A percentile compares a stretch with the other conserved stretches of the same genome.
Evolutionary conservation across 2,329 filamentous ascomycete genomes (phyloP).

Genomic region (Colletotrichum truncatum): DNA sequence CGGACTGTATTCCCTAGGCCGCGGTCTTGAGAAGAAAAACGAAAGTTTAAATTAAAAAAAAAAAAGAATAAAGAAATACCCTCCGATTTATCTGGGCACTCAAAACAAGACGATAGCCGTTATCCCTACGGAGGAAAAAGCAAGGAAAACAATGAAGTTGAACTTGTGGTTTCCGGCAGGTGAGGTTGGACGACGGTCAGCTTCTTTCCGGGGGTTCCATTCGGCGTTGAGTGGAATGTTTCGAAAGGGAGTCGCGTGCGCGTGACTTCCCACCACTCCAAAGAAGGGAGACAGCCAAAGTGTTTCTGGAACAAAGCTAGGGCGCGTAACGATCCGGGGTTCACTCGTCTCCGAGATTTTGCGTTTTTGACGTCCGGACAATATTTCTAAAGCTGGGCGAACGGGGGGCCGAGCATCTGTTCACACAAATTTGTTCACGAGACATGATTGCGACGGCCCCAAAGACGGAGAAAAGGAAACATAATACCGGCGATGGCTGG

Average conservation of each 20-base stretch:
- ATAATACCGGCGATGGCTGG: background rate
- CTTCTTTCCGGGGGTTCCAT: background rate
- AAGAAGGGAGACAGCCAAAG: background rate
- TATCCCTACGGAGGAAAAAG: too few species aligned
- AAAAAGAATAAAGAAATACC: too few species aligned
- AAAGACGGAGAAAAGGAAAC: background rate
- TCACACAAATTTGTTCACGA: background rate
- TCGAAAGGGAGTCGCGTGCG: constrained; percentile 29
- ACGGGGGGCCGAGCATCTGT: background rate
- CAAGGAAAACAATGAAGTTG: constrained; percentile 14
- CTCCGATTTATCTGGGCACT: too few species aligned
- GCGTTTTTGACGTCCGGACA: background rate
- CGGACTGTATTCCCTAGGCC: too few species aligned
- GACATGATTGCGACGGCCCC: background rate
- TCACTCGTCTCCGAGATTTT: constrained; percentile 18
- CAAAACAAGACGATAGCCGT: too few species aligned
- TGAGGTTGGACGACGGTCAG: constrained; percentile 7
- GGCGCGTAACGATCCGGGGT: constrained; percentile 17
- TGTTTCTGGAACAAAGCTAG: constrained; percentile 11
- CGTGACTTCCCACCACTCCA: background rate
- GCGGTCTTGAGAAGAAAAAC: too few species aligned
- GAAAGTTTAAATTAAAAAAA: too few species aligned
- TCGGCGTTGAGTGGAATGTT: constrained; percentile 15
- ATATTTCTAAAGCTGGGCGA: background rate
- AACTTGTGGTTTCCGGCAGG: background rate